Conservation (phyloP, 2,329 filamentous ascomycete species). For the Aspergillus nomiae region DNA sequence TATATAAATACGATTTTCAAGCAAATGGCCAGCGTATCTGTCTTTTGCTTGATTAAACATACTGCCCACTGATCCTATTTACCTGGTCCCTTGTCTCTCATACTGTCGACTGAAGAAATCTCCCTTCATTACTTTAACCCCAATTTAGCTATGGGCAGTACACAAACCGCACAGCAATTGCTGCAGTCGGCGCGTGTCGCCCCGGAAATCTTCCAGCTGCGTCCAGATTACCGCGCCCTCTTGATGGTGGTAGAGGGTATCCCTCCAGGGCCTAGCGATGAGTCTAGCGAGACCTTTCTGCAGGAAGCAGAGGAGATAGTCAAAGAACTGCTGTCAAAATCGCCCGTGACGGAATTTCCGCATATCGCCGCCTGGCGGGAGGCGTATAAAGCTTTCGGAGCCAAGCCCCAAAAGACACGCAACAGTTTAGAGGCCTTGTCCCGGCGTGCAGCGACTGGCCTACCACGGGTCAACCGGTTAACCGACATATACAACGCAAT, state of each 20-base stretch:
- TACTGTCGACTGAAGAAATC: fast-evolving
- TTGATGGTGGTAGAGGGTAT: constrained; percentile 37
- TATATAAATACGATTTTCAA: not conserved
- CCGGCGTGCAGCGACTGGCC: constrained; percentile 33
- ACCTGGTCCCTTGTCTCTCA: not conserved
- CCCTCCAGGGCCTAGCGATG: constrained; percentile 34
- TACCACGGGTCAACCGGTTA: constrained; percentile 42
- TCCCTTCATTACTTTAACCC: not conserved
- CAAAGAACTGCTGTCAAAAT: not conserved
- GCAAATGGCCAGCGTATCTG: too few species aligned
- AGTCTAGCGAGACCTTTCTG: constrained; percentile 17
- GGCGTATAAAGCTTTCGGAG: constrained; percentile 42
- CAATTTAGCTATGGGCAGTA: not conserved
- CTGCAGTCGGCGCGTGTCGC: constrained; percentile 12
- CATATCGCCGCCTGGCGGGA: constrained; percentile 43
- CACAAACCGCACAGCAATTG: not conserved
- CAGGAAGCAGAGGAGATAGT: not conserved
- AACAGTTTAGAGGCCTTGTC: constrained; percentile 41
- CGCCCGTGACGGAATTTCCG: constrained; percentile 24
- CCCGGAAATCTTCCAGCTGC: constrained; percentile 35
- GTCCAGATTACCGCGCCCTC: constrained; percentile 42
- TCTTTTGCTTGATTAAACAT: too few species aligned
- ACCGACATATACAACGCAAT: constrained; percentile 46
- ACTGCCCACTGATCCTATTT: too few species aligned
- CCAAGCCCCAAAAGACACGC: constrained; percentile 40